Evolutionary conservation across 345 rosid species (phyloP).

Genomic region (Eucalyptus guilfoylei): DNA sequence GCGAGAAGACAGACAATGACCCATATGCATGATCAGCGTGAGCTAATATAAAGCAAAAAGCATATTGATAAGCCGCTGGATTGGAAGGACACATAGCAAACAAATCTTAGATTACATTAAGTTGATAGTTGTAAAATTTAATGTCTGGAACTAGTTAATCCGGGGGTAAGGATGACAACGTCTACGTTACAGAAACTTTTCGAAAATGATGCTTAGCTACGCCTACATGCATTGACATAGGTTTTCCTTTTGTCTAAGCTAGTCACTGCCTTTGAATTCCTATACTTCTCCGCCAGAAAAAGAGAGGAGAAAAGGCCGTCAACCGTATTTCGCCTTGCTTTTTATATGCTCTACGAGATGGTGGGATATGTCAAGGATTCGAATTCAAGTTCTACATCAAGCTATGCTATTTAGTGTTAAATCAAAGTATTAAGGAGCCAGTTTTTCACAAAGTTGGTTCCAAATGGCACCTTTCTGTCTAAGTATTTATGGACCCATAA

Average conservation of each 20-base stretch:
- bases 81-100: background rate
- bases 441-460: background rate
- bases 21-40: background rate
- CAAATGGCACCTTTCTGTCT: background rate
- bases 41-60: background rate
- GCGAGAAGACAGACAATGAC: background rate
- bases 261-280: background rate
- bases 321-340: background rate
- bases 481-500: background rate
- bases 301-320: background rate
- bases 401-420: background rate
- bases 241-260: background rate
- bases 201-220: background rate
- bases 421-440: background rate
- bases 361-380: background rate
- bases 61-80: background rate
- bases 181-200: background rate
- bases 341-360: background rate
- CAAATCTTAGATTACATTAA: background rate
- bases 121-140: background rate
- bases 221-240: background rate
- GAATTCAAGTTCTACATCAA: background rate
- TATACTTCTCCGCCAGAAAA: background rate
- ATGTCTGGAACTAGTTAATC: background rate
- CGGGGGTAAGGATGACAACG: background rate